Percentiles rank a stretch among this genome's conserved stretches.
Evolutionary conservation across 2,329 filamentous ascomycete genomes (phyloP).

Genomic region (Lasiodiplodia sp.): DNA sequence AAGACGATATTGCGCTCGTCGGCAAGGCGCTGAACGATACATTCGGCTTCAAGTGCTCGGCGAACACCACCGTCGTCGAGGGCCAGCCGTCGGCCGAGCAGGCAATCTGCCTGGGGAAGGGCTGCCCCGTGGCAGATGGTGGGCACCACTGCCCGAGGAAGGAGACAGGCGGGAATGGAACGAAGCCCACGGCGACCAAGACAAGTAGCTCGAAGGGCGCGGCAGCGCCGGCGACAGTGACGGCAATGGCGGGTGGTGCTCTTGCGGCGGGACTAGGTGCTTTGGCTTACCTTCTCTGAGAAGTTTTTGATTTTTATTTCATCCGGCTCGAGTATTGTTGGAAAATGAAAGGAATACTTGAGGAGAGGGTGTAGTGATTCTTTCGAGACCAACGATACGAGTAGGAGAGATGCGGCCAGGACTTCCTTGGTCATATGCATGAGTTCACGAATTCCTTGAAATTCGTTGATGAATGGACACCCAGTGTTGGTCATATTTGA

Average conservation of each 20-base stretch:
- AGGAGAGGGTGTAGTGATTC: too few relatives aligned
- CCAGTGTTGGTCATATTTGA: too few relatives aligned
- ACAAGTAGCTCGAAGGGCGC: not conserved
- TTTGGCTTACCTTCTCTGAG: conserved; percentile 2
- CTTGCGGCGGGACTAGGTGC: not conserved
- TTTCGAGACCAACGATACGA: too few relatives aligned
- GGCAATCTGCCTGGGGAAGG: conserved; percentile 62
- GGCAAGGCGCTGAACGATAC: conserved; percentile 57
- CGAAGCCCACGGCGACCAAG: not conserved
- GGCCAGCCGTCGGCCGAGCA: conserved; percentile 58
- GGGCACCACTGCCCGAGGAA: not conserved
- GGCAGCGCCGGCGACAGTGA: not conserved
- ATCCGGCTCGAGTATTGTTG: not conserved
- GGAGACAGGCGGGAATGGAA: not conserved
- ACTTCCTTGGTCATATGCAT: too few relatives aligned
- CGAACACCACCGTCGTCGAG: conserved; percentile 55
- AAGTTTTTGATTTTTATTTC: not conserved
- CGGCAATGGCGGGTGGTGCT: not conserved
- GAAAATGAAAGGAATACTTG: not conserved
- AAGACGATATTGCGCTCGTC: conserved; percentile 59
- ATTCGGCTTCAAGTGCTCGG: conserved; percentile 62
- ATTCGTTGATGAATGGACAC: too few relatives aligned
- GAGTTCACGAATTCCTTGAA: too few relatives aligned
- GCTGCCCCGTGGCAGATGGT: conserved; percentile 50
- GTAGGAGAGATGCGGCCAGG: too few relatives aligned